Conservation (phyloP, 805 yeast genomes). For the Cyberlindnera xylosilytica region DNA sequence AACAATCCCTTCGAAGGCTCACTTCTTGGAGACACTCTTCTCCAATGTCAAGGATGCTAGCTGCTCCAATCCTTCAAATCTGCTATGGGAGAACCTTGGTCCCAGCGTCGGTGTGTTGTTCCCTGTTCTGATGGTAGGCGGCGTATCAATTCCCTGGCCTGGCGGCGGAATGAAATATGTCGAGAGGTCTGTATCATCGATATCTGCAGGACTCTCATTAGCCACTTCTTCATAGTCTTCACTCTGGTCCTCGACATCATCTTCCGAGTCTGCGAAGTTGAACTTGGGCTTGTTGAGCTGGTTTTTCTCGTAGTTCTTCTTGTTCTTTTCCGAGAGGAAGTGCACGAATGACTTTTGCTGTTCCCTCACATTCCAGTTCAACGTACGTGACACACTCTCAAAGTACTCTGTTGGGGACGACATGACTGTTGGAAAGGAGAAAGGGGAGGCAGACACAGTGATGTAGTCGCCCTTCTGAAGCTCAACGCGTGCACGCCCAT, state of each 20-base stretch:
- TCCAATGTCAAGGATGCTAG: slow-evolving; percentile 3
- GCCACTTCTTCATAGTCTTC: slow-evolving; percentile 21
- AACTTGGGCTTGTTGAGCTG: slow-evolving; percentile 25
- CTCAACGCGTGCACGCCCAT: slow-evolving; percentile 87
- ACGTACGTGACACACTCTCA: slow-evolving; percentile 78
- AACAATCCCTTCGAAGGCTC: no score
- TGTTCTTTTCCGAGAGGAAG: slow-evolving; percentile 54
- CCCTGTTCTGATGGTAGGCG: slow-evolving; percentile 15
- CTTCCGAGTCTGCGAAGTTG: slow-evolving; percentile 24
- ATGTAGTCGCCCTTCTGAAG: slow-evolving; percentile 80
- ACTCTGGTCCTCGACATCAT: slow-evolving; percentile 19
- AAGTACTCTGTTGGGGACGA: slow-evolving; percentile 72
- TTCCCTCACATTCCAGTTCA: slow-evolving; percentile 93
- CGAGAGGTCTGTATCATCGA: slow-evolving; percentile 26
- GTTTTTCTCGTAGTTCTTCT: slow-evolving; percentile 38
- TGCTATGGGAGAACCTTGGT: slow-evolving; percentile 10
- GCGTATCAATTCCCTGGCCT: slow-evolving; percentile 28
- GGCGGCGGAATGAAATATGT: slow-evolving; percentile 26
- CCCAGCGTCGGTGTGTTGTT: slow-evolving; percentile 19
- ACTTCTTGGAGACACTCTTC: not conserved
- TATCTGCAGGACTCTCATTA: slow-evolving; percentile 27
- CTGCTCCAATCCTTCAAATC: slow-evolving; percentile 11
- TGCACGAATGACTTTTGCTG: slow-evolving; percentile 79
- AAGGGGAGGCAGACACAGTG: slow-evolving; percentile 79
- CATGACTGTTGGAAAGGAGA: slow-evolving; percentile 90